Conservation (phyloP, 139 green algal species). For the Diplosphaera chodatii region DNA sequence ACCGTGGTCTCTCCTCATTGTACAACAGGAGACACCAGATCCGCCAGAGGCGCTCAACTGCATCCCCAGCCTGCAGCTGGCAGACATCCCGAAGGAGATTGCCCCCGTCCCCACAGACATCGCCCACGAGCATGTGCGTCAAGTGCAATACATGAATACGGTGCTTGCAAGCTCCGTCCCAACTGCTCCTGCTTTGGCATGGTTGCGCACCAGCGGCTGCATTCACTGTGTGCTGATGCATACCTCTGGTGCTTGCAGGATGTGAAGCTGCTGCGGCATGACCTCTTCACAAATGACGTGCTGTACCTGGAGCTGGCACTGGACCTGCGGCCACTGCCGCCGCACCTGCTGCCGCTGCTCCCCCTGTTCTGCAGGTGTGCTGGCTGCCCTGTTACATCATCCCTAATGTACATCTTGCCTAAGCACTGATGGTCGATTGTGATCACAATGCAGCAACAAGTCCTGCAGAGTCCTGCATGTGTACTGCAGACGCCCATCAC, state of each 20-base stretch:
- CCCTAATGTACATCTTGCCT: too few species aligned
- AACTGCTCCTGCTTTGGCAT: too few species aligned
- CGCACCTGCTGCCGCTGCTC: constrained; percentile 85
- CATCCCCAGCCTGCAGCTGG: constrained; percentile 74
- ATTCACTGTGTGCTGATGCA: too few species aligned
- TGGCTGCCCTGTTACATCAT: too few species aligned
- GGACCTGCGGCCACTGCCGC: constrained; percentile 63
- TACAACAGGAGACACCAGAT: constrained; percentile 90
- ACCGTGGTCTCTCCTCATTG: too few species aligned
- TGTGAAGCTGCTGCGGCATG: constrained; percentile 81
- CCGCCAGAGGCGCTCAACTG: constrained; percentile 76
- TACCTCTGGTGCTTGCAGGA: constrained; percentile 11
- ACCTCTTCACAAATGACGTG: constrained; percentile 98
- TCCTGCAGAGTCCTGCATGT: too few species aligned
- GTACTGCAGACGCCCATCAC: too few species aligned
- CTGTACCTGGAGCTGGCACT: constrained; percentile 87
- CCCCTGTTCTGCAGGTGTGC: constrained; percentile 89
- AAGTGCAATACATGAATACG: neutral
- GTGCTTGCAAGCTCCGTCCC: too few species aligned
- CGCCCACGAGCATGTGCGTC: constrained; percentile 9
- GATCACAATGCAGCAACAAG: neutral
- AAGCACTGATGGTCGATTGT: neutral
- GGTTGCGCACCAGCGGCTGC: too few species aligned
- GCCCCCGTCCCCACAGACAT: constrained; percentile 72
- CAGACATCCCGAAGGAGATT: constrained; percentile 84